These are phyloP conservation scores for Nigrospora sphaerica DNA, from an alignment of 2,329 filamentous ascomycete genomes.

Conservation along the genomic window DNA sequence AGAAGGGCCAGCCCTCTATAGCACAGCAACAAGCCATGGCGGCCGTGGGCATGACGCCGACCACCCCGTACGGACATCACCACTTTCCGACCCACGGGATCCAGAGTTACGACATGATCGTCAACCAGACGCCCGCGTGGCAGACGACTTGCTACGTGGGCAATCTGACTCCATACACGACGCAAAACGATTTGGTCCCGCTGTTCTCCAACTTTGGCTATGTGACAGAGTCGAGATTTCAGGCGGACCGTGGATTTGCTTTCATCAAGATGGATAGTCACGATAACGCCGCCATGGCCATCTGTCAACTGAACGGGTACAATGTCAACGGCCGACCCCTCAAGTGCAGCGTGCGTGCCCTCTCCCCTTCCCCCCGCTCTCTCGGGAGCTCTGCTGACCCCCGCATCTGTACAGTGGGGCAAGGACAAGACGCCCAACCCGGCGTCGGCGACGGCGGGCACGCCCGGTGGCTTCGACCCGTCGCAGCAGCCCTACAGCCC, in stretches of 20 bases:
- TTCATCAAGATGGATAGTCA: constrained; percentile 99
- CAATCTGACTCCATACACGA: constrained; percentile 95
- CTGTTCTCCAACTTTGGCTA: constrained; percentile 98
- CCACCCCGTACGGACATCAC: constrained; percentile 92
- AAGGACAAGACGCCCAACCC: constrained; percentile 92
- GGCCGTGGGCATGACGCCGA: constrained; percentile 96
- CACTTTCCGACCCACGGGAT: constrained; percentile 96
- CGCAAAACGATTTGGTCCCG: constrained; percentile 92
- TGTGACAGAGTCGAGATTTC: constrained; percentile 94
- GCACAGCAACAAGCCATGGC: constrained; percentile 96
- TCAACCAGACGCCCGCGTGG: constrained; percentile 91
- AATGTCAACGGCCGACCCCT: constrained; percentile 94
- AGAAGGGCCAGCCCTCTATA: constrained; percentile 99
- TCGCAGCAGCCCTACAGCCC: constrained; percentile 64
- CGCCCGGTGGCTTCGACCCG: constrained; percentile 65
- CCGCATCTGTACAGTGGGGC: constrained; percentile 65
- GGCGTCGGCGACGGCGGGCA: constrained; percentile 39
- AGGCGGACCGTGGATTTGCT: constrained; percentile 93
- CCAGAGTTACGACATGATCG: constrained; percentile 95
- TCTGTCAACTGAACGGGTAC: constrained; percentile 96
- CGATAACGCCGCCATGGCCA: constrained; percentile 96
- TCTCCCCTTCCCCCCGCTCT: too few relatives aligned
- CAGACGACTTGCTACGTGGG: constrained; percentile 98
- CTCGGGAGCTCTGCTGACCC: too few relatives aligned
- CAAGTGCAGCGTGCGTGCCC: constrained; percentile 88